Evolutionary conservation across 2,329 filamentous ascomycete genomes (phyloP).

Genomic region (Incumbomyces lentus): DNA sequence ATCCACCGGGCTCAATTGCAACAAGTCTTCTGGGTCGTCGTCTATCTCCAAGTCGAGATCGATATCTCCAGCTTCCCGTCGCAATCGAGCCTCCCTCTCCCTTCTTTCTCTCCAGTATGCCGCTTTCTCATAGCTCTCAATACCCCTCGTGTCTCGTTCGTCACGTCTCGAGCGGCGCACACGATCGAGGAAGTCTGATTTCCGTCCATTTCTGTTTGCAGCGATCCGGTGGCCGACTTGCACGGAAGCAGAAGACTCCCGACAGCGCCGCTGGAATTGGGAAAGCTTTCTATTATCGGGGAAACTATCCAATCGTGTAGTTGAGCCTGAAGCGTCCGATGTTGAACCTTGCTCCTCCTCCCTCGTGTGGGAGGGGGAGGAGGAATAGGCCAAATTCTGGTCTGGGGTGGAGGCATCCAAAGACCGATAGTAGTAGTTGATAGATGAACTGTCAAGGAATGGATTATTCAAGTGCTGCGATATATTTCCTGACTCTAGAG

Average conservation of each 20-base stretch:
- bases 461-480: not conserved
- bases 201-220: conserved; percentile 19
- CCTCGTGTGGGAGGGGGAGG: too few species aligned
- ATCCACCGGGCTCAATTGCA: not conserved
- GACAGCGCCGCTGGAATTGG: conserved; percentile 15
- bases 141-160: conserved; percentile 29
- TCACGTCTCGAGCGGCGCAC: conserved; percentile 29
- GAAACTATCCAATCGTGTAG: too few species aligned
- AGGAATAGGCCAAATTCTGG: not conserved
- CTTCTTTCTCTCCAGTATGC: conserved; percentile 31
- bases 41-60: conserved; percentile 11
- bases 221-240: conserved; percentile 9
- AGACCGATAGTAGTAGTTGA: too few species aligned
- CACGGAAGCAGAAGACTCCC: conserved; percentile 9
- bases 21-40: conserved; percentile 13
- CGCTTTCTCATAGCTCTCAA: conserved; percentile 34
- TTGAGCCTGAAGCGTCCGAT: too few species aligned
- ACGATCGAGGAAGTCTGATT: conserved; percentile 34
- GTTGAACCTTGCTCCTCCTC: too few species aligned
- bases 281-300: conserved; percentile 1
- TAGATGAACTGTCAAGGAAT: not conserved
- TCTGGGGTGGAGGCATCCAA: not conserved
- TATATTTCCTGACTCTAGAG: too few species aligned
- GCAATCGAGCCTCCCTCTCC: conserved; percentile 28
- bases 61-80: conserved; percentile 1